Conservation (phyloP, 108 stramenopile species). For the Chaetoceros tenuissimus region DNA sequence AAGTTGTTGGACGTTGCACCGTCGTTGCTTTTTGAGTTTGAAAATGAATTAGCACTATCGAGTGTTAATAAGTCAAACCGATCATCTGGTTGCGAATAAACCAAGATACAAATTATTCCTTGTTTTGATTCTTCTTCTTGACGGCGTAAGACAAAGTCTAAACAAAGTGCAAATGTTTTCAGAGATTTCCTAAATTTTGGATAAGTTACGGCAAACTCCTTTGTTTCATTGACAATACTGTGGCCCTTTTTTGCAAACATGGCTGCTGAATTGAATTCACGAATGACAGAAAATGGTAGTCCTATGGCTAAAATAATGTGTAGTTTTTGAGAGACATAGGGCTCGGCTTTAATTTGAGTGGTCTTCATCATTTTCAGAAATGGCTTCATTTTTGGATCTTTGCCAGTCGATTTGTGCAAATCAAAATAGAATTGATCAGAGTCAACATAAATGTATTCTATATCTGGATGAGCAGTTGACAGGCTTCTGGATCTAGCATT, state of each 20-base stretch:
- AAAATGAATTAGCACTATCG: no score
- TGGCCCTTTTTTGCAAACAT: constrained; percentile 6
- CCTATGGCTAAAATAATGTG: constrained; percentile 33
- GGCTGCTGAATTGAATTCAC: constrained; percentile 49
- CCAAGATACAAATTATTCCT: neutral
- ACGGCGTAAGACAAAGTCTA: neutral
- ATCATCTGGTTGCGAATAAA: constrained; percentile 42
- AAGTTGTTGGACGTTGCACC: no score
- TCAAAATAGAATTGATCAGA: constrained; percentile 55
- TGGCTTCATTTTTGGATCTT: neutral
- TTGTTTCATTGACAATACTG: constrained; percentile 12
- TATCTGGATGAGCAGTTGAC: constrained; percentile 2
- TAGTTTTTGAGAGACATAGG: neutral
- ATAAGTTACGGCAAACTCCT: constrained; percentile 15
- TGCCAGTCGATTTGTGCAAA: constrained; percentile 8
- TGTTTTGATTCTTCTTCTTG: neutral
- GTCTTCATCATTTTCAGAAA: neutral
- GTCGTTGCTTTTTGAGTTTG: no score
- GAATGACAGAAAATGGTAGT: constrained; percentile 33
- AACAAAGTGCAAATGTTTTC: constrained; percentile 28
- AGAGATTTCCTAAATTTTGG: constrained; percentile 36
- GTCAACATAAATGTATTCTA: constrained; percentile 65
- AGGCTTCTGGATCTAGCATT: neutral
- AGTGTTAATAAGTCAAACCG: constrained; percentile 49
- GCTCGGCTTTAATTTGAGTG: neutral